phyloP scores from a whole-genome alignment of 306 rosid species.

The Casuarina equisetifolia region DNA sequence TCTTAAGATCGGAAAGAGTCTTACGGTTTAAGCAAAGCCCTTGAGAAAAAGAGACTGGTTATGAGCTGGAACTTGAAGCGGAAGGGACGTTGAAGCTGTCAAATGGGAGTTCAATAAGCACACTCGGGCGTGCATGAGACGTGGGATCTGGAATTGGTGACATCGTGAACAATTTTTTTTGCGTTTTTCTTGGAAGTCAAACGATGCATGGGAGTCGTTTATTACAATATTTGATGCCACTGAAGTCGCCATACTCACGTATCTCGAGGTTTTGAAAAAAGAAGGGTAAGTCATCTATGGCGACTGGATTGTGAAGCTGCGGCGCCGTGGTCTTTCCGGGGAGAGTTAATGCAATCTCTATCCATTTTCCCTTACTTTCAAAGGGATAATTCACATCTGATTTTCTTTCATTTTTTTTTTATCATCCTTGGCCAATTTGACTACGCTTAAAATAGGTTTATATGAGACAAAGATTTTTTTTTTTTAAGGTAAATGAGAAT shows the following conservation, averaged over 20 bases:
- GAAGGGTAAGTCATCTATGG: neutral
- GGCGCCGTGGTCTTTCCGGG: too few relatives aligned
- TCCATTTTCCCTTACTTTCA: too few relatives aligned
- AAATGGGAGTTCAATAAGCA: neutral
- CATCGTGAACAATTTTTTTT: neutral
- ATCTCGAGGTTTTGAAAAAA: neutral
- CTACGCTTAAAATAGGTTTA: too few relatives aligned
- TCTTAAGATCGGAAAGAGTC: constrained; percentile 13
- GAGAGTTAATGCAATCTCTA: too few relatives aligned
- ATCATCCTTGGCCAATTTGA: too few relatives aligned
- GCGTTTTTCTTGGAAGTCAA: neutral
- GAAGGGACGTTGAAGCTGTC: constrained; percentile 3
- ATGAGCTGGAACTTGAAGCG: constrained; percentile 19
- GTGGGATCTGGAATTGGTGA: neutral
- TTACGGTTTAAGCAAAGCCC: constrained; percentile 27
- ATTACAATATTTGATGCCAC: neutral
- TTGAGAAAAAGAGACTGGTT: constrained; percentile 13
- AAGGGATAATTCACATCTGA: too few relatives aligned
- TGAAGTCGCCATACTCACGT: neutral
- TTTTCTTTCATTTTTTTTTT: too few relatives aligned
- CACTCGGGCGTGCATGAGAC: neutral
- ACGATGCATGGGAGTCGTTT: neutral
- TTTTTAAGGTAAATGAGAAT: too few relatives aligned
- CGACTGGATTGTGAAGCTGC: too few relatives aligned
- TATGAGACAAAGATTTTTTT: too few relatives aligned